Base-by-base conservation (phyloP, 2,329 filamentous ascomycete genomes). In the Fusarium sublunatum region DNA sequence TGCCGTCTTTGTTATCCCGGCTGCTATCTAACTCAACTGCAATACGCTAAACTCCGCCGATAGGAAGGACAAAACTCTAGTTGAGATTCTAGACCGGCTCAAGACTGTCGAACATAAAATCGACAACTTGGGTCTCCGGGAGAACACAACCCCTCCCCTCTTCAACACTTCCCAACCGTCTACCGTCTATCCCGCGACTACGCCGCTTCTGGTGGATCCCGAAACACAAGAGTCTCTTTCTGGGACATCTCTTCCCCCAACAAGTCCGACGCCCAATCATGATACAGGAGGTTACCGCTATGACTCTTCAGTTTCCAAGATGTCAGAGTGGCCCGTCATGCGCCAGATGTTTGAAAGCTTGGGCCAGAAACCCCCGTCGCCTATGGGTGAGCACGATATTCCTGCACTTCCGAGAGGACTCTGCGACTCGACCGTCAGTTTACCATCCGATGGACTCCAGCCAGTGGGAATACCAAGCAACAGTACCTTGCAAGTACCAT, bases 41-140 rank as follows among this genome's bases (percentile, higher is more conserved):
- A 43, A 46, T 50, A 39, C 48, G 50, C 58, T 70, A 56, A 71
- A 53, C 41, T 46, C 40, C 34, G 7, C 13, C 38, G 41, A 55
- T 67, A 87, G 85, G 70, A 88, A 88, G 74, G 86, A 88, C 71
- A 87, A 85, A 73, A 88, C 85, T 3, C 76, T 88, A 65, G 79
- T 85, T 38, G 83, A 88, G 68, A 87, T 88, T 49, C 76, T 88
- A 28, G 83, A 87, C 43, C 78, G 81, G 10, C 75, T 88, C 47
- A 83, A 81, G 61, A 78, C 74, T 49, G 75, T 88, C 40, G 84
- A 87, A 70, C 77, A 71, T 49, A 87, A 87, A 71, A 79, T 88
- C 62, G 84, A 88, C 62, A 72, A 64, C 46, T 53, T 81, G 28
- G 71, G 66, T 50, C 47, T 73, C 45, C 73, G 52, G 39, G 61